Evolutionary conservation across 495 filamentous ascomycete genomes (phyloP).

Genomic region (Podospora appendiculata): DNA sequence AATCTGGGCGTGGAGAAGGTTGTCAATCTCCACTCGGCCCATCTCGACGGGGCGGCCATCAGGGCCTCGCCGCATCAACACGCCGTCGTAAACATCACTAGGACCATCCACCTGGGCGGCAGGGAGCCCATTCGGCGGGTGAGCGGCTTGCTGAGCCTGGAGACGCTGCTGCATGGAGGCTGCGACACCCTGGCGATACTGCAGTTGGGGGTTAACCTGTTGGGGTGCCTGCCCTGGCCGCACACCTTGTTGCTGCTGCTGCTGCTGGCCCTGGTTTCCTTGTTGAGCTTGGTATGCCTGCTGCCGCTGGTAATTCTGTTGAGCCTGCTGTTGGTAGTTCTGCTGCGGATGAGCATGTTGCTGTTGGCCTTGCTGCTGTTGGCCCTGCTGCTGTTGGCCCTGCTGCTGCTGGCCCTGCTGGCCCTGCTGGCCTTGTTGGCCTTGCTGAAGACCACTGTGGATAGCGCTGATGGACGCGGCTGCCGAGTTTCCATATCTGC

Average conservation of each 20-base stretch:
- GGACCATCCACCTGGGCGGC: slow-evolving; percentile 43
- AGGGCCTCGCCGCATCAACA: slow-evolving; percentile 37
- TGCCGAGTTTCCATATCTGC: slow-evolving; percentile 65
- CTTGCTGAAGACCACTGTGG: slow-evolving; percentile 16
- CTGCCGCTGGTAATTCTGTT: slow-evolving; percentile 26
- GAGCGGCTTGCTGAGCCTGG: slow-evolving; percentile 31
- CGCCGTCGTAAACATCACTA: slow-evolving; percentile 39
- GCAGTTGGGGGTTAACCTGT: slow-evolving; percentile 31
- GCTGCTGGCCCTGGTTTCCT: slow-evolving; percentile 27
- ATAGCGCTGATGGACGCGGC: slow-evolving; percentile 55
- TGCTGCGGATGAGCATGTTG: slow-evolving; percentile 25
- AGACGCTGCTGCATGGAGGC: slow-evolving; percentile 25
- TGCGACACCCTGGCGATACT: slow-evolving; percentile 14
- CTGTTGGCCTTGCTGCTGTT: slow-evolving; percentile 28
- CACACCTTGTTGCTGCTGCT: slow-evolving; percentile 8
- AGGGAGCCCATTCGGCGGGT: slow-evolving; percentile 33
- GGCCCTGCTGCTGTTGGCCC: slow-evolving; percentile 26
- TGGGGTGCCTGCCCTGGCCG: slow-evolving; percentile 9
- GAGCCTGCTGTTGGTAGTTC: slow-evolving; percentile 21
- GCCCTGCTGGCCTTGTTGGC: neutral
- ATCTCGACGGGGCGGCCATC: slow-evolving; percentile 33
- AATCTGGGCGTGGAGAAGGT: slow-evolving; percentile 56
- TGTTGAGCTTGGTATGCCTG: slow-evolving; percentile 14
- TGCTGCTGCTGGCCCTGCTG: slow-evolving; percentile 27
- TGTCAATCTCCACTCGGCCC: slow-evolving; percentile 50